Conservation (phyloP, 2,329 filamentous ascomycete genomes). For the Stromatinia cepivora region DNA sequence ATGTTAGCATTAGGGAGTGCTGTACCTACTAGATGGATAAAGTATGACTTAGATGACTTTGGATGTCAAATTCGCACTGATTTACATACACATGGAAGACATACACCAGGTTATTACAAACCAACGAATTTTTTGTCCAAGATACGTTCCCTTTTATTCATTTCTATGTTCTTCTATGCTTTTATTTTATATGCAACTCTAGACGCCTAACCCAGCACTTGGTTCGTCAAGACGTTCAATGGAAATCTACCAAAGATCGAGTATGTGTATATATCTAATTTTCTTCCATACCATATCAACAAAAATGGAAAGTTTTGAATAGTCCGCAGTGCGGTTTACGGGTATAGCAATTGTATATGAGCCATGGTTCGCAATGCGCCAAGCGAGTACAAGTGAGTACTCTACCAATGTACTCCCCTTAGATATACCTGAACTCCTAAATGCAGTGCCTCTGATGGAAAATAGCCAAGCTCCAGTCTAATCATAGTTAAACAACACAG, state of each 20-base stretch:
- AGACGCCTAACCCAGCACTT: constrained; percentile 21
- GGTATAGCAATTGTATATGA: constrained; percentile 22
- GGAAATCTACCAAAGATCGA: constrained; percentile 22
- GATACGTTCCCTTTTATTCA: neutral
- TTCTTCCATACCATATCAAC: constrained; percentile 18
- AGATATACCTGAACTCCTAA: constrained; percentile 16
- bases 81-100: neutral
- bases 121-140: neutral
- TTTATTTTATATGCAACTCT: constrained; percentile 18
- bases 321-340: constrained; percentile 20
- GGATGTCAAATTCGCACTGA: neutral
- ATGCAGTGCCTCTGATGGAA: constrained; percentile 8
- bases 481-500: constrained; percentile 24
- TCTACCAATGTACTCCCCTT: constrained; percentile 20
- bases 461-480: constrained; percentile 22
- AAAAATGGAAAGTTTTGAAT: constrained; percentile 17
- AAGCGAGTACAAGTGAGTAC: constrained; percentile 18
- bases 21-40: neutral
- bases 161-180: constrained; percentile 12
- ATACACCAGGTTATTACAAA: neutral
- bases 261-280: constrained; percentile 10
- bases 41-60: neutral
- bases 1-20: neutral
- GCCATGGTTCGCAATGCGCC: constrained; percentile 17
- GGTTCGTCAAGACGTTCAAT: constrained; percentile 22